phyloP scores from a whole-genome alignment of 805 yeast species.

The Candida golubevii region DNA sequence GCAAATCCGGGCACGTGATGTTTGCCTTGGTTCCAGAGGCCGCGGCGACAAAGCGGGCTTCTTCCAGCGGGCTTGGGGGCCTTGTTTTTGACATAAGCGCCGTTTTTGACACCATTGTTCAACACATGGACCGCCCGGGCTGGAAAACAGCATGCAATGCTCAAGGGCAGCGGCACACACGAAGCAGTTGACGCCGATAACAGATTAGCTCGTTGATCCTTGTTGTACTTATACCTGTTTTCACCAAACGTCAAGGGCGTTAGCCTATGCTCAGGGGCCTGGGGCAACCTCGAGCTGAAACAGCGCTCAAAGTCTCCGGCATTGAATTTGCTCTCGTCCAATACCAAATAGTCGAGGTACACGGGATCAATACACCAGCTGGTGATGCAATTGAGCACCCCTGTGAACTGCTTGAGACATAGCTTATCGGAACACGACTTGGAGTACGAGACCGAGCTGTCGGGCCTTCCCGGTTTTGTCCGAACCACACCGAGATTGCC shows the following conservation, averaged over 20 bases:
- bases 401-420: constrained; percentile 55
- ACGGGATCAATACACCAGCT: constrained; percentile 31
- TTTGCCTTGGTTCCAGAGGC: constrained; percentile 15
- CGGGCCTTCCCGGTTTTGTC: constrained; percentile 89
- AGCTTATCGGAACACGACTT: constrained; percentile 91
- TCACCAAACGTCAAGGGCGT: constrained; percentile 19
- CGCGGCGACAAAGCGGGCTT: constrained; percentile 33
- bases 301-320: constrained; percentile 37
- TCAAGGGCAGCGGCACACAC: constrained; percentile 27
- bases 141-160: constrained; percentile 25
- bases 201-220: constrained; percentile 1
- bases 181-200: background rate
- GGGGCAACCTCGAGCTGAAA: constrained; percentile 26
- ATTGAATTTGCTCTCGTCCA: constrained; percentile 34
- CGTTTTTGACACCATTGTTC: constrained; percentile 59
- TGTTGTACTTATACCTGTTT: constrained; percentile 25
- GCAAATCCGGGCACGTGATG: background rate
- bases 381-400: constrained; percentile 47
- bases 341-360: constrained; percentile 46
- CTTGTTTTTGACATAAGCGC: constrained; percentile 44
- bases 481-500: constrained; percentile 61
- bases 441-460: constrained; percentile 65
- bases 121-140: constrained; percentile 34
- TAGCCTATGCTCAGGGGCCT: constrained; percentile 13
- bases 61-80: constrained; percentile 43